phyloP scores from a whole-genome alignment of 495 filamentous ascomycete genomes.

The Talaromyces thailandensis region DNA sequence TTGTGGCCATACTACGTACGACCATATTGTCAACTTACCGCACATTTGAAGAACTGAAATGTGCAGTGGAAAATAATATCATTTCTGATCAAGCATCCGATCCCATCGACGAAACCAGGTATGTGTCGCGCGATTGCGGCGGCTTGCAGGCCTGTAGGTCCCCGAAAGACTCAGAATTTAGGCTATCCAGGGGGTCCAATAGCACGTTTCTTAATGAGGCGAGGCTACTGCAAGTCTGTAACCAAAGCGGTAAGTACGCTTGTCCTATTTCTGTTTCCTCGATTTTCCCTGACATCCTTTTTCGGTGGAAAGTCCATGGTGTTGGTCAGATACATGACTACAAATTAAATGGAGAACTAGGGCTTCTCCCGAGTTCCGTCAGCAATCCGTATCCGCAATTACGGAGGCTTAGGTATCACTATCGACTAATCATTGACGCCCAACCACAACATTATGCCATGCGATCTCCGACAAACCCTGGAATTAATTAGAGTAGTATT shows the following conservation, averaged over 20 bases:
- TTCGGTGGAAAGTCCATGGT: background rate
- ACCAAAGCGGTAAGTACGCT: background rate
- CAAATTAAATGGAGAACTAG: background rate
- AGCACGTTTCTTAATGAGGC: background rate
- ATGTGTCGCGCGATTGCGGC: background rate
- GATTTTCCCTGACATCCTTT: background rate
- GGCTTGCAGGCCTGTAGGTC: background rate
- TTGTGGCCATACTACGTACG: background rate
- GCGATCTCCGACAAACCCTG: background rate
- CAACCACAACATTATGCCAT: background rate
- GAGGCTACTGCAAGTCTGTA: background rate
- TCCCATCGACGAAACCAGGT: background rate
- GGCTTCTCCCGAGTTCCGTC: background rate
- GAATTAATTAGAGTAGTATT: background rate
- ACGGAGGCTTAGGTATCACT: background rate
- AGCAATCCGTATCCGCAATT: background rate
- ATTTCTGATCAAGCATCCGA: background rate
- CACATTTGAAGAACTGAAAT: background rate
- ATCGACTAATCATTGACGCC: background rate
- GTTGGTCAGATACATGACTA: background rate
- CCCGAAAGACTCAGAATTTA: background rate
- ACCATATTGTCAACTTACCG: background rate
- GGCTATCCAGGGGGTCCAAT: background rate
- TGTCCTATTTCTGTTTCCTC: background rate
- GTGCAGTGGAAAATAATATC: background rate